phyloP scores from a whole-genome alignment of 2,329 filamentous ascomycete species.

The Epichloe bromicola region DNA sequence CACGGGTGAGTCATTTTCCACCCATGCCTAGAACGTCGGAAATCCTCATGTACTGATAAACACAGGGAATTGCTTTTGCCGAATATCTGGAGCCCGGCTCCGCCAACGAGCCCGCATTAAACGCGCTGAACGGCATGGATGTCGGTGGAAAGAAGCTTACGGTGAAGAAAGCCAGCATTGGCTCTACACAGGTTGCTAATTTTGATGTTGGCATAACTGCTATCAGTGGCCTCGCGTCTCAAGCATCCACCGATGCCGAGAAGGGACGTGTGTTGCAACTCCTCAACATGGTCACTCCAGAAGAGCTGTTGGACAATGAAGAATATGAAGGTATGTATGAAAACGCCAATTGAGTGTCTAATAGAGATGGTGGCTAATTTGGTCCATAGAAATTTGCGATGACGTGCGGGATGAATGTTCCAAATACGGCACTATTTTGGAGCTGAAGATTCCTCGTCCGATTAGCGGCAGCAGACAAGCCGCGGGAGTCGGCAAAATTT shows the following conservation, averaged over 20 bases:
- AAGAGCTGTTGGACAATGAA: slow-evolving; percentile 85
- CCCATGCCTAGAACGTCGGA: slow-evolving; percentile 4
- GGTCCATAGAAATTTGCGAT: slow-evolving; percentile 72
- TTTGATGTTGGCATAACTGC: slow-evolving; percentile 94
- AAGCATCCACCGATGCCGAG: slow-evolving; percentile 65
- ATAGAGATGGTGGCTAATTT: slow-evolving; percentile 2
- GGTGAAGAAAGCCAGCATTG: slow-evolving; percentile 81
- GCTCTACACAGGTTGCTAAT: slow-evolving; percentile 81
- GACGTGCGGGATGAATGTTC: slow-evolving; percentile 86
- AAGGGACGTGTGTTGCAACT: slow-evolving; percentile 77
- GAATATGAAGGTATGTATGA: slow-evolving; percentile 85
- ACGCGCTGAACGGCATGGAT: slow-evolving; percentile 86
- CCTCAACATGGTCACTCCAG: slow-evolving; percentile 95
- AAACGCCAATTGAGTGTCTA: neutral
- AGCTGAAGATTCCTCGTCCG: slow-evolving; percentile 88
- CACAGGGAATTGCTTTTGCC: slow-evolving; percentile 85
- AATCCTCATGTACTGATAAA: slow-evolving; percentile 14
- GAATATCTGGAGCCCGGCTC: slow-evolving; percentile 67
- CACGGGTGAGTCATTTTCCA: slow-evolving; percentile 44
- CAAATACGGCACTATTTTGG: slow-evolving; percentile 75
- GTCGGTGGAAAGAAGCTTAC: slow-evolving; percentile 77
- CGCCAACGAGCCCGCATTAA: slow-evolving; percentile 72
- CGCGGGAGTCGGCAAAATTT: slow-evolving; percentile 93
- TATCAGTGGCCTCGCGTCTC: slow-evolving; percentile 94
- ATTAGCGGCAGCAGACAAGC: slow-evolving; percentile 71